Evolutionary conservation across 169 alveolate genomes (phyloP), one percentile per base, ranked within the genome.

Genomic region (Eimeria praecox): DNA sequence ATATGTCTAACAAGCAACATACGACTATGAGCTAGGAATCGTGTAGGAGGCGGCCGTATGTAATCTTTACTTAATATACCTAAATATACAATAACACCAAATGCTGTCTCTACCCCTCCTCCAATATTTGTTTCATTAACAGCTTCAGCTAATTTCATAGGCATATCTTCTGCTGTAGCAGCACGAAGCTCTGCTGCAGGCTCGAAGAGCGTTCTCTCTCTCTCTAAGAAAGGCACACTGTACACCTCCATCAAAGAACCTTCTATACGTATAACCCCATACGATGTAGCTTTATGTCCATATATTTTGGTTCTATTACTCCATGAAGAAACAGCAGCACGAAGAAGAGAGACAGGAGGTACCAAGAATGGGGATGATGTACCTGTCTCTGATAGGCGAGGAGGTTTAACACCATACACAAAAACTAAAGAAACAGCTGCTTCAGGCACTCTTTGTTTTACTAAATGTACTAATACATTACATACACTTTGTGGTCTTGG

Each of bases 251-350:
- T 10, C 10, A 69, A 38, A 69, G 82, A 69, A 10, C 40, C 33
- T n/a, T 69, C 82, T n/a, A 69, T n/a, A 18, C 82, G 82, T 10
- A 69, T 27, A n/a, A 69, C 82, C 33, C 42, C 16, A n/a, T 69
- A 69, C 16, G 82, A 69, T 10, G 82, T 69, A 18, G 82, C 82
- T 9, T 27, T 14, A 27, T 69, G 33, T 38, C 82, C 82, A n/a
- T 69, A 69, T 18, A 69, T 27, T 14, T 69, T n/a, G 18, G 82
- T 69, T 18, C 82, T 14, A 10, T 14, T 27, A 10, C 14, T 27
- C 82, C 82, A 69, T 10, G 42, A 18, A 18, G 82, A 14, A n/a
- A 27, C 82, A 18, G 82, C 82, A 69, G 82, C 82, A 27, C 82
- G 82, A n/a, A 69, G 82, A 69, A n/a, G 16, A 38, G 42, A 24